Evolutionary conservation across 768 basidiomycete species (phyloP), one percentile per base, ranked within the genome.

Genomic region (Podaxis mareebaensis): DNA sequence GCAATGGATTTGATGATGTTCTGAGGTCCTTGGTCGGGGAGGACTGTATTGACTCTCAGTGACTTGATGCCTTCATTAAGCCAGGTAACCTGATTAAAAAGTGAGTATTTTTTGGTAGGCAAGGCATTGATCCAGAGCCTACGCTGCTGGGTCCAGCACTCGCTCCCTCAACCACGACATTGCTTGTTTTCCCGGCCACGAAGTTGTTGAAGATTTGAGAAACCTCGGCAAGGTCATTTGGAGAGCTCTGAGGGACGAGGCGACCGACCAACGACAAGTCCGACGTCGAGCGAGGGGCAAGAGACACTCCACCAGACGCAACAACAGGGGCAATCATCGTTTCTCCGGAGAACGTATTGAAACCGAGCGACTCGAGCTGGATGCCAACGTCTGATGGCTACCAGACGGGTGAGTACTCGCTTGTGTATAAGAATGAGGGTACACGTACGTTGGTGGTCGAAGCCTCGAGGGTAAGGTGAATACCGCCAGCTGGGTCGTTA

Each of bases 321-420:
- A 81, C 66, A 11, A 86, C 87, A 2, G 86, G 81, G 2, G 87
- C 90, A 61, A 92, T 83, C 71, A 84, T 78, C 10, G 80, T 75
- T 30, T 79, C 76, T 28, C 78, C 78, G 38, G 81, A 79, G 67
- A 78, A 87, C 17, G 85, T 85, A 56, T 85, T 77, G 74, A 92
- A 92, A 0, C 80, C 81, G 58, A 92, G 80, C 3, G 82, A 80
- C 64, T 78, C 81, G 7, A 92, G 77, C 63, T 84, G 75, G 12
- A 92, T 84, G 28, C 90, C 90, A 42, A 92, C 88, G 80, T 90
- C 89, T 1, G 90, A 88, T 33, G 90, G 90, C 86, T 89, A 56
- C 11, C 49, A 44, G 53, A 52, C 40, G 30, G 22, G 22, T 26
- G 4, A 58, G 52, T 20, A 13, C 36, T 38, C 12, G 13, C 12